A percentile compares a stretch with the other conserved stretches of the same genome.
phyloP scores from a whole-genome alignment of 2,329 filamentous ascomycete species.

The Truncatella angustata region DNA sequence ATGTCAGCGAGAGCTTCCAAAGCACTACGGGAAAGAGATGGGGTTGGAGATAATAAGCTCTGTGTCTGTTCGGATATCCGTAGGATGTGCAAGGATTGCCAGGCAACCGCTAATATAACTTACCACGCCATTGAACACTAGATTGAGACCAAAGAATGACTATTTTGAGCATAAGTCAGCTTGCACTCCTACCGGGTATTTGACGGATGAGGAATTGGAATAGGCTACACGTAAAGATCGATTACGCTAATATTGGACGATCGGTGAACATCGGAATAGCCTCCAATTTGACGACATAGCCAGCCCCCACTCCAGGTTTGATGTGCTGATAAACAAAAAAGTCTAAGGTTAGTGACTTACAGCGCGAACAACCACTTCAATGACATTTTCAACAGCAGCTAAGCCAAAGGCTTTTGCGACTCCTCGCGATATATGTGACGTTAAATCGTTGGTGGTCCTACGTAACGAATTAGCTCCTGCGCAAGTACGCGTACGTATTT shows the following conservation, averaged over 20 bases:
- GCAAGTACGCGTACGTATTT: neutral
- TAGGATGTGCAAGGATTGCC: too few relatives aligned
- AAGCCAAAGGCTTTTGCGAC: constrained; percentile 46
- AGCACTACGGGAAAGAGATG: too few relatives aligned
- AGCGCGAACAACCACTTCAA: constrained; percentile 48
- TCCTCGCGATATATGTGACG: constrained; percentile 42
- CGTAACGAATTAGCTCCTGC: neutral
- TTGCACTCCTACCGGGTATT: too few relatives aligned
- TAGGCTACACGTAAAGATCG: neutral
- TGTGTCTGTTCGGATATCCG: too few relatives aligned
- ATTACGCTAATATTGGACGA: neutral
- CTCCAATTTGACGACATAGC: neutral
- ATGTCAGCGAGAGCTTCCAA: too few relatives aligned
- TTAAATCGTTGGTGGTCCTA: constrained; percentile 57
- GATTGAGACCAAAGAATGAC: constrained; percentile 74
- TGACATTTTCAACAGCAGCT: constrained; percentile 33
- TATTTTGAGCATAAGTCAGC: constrained; percentile 28
- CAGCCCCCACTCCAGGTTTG: neutral
- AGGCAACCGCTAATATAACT: constrained; percentile 24
- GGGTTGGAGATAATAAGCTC: neutral
- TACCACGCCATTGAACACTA: constrained; percentile 70
- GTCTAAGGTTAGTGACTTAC: constrained; percentile 35
- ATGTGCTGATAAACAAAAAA: neutral
- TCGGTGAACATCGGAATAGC: neutral
- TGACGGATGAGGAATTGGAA: too few relatives aligned